Evolutionary conservation across 495 filamentous ascomycete species (phyloP), one percentile per base, ranked within the genome.

Genomic region (Penicillium ucsense): DNA sequence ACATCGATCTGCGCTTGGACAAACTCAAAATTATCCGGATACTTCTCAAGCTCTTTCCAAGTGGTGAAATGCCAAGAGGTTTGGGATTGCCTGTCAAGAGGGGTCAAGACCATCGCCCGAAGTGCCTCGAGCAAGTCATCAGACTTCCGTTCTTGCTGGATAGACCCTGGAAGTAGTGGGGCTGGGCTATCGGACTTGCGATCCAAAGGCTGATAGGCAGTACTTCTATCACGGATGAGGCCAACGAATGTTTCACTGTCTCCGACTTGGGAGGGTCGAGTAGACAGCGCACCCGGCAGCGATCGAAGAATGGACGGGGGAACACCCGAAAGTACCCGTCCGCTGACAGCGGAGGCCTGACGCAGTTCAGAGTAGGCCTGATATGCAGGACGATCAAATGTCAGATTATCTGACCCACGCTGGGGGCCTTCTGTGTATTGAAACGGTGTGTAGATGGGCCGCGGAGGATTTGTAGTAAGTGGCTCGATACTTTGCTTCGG

Each of bases 11-110:
- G 52, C n/a, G 68, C 57, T 32, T 61, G 57, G 29, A 82, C 73
- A 50, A 72, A 80, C 34, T 61, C 56, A 41, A 80, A 79, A 45
- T 80, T 66, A 42, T 74, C 71, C 3, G 70, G 49, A 30, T 60
- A 63, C 5, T 59, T 56, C 6, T 61, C 56, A 4, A 73, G 54
- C 10, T 55, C 60, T 41, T 60, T 63, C 36, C 59, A 56, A 35
- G 62, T 64, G 4, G 63, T 65, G 27, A 55, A 55, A 45, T 69
- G 62, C 58, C 62, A 65, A 3, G 61, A 50, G 42, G 58, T 66
- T 48, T 70, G 64, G 4, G 60, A 58, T 31, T 67, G 58, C 29
- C 64, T 66, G 8, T 64, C 55, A 3, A 64, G 41, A 35, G 68
- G 66, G 11, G 55, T 58, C 38, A 62, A 65, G 7, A 69, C 57